phyloP scores from a whole-genome alignment of 441 rosid species.

The Gossypium trilobum region DNA sequence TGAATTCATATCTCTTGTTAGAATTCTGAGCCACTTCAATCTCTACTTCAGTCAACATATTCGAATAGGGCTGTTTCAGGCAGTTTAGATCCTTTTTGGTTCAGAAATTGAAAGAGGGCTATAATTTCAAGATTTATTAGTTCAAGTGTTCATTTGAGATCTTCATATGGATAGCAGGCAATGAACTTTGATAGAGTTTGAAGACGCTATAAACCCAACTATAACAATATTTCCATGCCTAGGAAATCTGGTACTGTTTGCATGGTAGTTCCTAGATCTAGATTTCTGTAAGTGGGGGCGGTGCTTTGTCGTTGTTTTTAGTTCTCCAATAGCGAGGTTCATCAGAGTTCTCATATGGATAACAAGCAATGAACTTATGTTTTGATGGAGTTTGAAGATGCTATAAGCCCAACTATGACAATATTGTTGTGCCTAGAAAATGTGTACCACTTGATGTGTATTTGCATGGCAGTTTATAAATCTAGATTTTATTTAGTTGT shows the following conservation, averaged over 20 bases:
- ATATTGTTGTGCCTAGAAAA: neutral
- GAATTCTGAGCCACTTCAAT: neutral
- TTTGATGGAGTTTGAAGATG: slow-evolving; percentile 9
- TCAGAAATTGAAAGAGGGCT: neutral
- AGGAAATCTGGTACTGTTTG: neutral
- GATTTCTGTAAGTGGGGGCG: neutral
- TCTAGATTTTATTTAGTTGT: neutral
- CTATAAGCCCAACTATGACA: neutral
- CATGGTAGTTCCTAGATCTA: neutral
- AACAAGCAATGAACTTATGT: neutral
- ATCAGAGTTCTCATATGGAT: neutral
- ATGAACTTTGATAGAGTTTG: neutral
- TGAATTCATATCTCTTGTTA: neutral
- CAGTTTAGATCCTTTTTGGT: neutral
- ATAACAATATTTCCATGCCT: neutral
- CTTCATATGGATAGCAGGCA: neutral
- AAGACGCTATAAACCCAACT: neutral
- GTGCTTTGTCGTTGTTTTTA: neutral
- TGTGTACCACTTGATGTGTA: neutral
- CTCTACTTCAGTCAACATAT: neutral
- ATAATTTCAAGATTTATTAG: neutral
- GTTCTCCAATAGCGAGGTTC: neutral
- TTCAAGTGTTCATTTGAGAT: neutral
- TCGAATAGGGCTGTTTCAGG: neutral
- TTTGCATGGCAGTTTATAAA: neutral